A percentile compares a stretch with the other conserved stretches of the same genome.
These are phyloP conservation scores for Nicotiana undulata DNA, from an alignment of 257 asterid genomes.

Conservation along the genomic window DNA sequence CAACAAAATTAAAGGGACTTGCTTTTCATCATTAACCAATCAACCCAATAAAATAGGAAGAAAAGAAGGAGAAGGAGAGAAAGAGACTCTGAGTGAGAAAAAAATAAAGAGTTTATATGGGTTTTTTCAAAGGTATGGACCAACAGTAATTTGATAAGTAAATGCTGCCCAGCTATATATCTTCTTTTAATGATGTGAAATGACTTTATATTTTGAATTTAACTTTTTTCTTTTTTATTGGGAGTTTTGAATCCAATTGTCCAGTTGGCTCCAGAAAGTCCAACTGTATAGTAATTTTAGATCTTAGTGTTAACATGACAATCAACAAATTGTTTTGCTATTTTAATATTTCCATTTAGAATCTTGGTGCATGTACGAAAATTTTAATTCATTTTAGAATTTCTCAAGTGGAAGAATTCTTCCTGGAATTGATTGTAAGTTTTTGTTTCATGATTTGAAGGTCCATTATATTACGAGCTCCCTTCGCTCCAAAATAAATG, in stretches of 20 bases:
- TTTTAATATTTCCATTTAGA: background rate
- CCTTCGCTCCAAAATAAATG: too few species aligned
- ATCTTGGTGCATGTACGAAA: background rate
- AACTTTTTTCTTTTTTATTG: background rate
- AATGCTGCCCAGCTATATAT: conserved; percentile 27
- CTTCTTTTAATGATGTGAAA: conserved; percentile 19
- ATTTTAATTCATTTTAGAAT: background rate
- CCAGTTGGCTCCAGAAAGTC: conserved; percentile 3
- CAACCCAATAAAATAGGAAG: conserved; percentile 18
- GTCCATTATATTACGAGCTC: too few species aligned
- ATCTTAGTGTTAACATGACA: background rate
- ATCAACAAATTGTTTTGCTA: background rate
- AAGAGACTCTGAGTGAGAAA: background rate
- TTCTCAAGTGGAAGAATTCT: background rate
- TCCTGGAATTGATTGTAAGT: background rate
- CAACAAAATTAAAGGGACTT: conserved; percentile 10
- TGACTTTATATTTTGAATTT: conserved; percentile 9
- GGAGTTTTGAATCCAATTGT: conserved; percentile 3
- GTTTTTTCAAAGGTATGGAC: conserved; percentile 3
- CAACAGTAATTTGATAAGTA: conserved; percentile 7
- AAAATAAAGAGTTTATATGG: background rate
- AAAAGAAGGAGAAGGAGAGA: background rate
- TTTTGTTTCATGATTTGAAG: background rate
- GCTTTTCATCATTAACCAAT: conserved; percentile 29
- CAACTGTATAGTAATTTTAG: background rate